Percentiles rank a stretch among this genome's conserved stretches.
Evolutionary conservation across 2,329 filamentous ascomycete genomes (phyloP).

Genomic region (Neospermospora avenae): DNA sequence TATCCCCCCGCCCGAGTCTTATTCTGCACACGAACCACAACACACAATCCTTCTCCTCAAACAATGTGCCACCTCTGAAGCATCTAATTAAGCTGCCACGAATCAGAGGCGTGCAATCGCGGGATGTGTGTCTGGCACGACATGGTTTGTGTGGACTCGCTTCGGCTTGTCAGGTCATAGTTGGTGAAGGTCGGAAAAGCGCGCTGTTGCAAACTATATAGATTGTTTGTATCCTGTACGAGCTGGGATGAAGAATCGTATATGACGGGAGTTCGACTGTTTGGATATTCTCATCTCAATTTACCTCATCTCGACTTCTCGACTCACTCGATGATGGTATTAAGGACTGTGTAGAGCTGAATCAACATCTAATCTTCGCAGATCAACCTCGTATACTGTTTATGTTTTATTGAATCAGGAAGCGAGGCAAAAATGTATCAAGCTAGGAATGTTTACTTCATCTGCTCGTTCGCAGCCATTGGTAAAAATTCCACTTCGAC

Average conservation of each 20-base stretch:
- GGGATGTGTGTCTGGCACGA: too few species aligned
- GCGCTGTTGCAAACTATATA: not conserved
- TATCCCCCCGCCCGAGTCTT: not conserved
- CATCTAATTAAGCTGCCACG: too few species aligned
- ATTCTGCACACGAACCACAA: not conserved
- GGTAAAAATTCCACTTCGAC: conserved; percentile 41
- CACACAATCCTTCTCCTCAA: not conserved
- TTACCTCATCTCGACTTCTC: not conserved
- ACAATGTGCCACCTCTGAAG: too few species aligned
- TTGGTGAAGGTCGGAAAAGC: not conserved
- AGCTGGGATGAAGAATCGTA: not conserved
- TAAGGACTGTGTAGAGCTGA: conserved; percentile 2
- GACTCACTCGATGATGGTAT: not conserved
- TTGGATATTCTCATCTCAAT: too few species aligned
- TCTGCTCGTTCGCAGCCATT: conserved; percentile 60
- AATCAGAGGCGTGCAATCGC: too few species aligned
- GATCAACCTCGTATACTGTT: not conserved
- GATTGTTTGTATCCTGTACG: not conserved
- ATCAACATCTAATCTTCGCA: not conserved
- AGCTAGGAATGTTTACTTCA: conserved; percentile 53
- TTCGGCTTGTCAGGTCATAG: not conserved
- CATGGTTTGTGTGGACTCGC: too few species aligned
- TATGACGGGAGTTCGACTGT: not conserved
- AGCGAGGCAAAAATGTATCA: conserved; percentile 25
- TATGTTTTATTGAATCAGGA: not conserved